Base-by-base conservation (phyloP, 352 stramenopile genomes). In the Phytopythium sindhum region DNA sequence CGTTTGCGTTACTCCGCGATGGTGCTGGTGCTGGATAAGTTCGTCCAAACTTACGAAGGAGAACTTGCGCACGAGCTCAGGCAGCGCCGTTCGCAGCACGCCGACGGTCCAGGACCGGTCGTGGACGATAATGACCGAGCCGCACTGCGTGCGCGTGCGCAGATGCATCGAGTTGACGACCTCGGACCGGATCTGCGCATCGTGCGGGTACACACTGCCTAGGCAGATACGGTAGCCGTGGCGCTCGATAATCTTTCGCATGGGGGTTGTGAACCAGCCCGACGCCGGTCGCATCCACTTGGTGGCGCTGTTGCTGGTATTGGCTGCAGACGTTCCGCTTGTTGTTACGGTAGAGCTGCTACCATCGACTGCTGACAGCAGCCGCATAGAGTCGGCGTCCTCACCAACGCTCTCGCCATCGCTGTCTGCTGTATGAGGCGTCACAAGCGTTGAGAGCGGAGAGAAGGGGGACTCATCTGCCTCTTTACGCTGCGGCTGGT, bases 171-270 rank as follows among this genome's bases (percentile, higher is more conserved):
- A 77, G 47, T 95, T 95, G 26, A 95, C 33, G 2, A 63, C 59
- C 64, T 90, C 78, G 2, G 73, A 85, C 61, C 80, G 81, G 69
- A 95, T 92, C 68, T 95, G 87, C 26, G 87, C 87, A 61, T 95
- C 87, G 61, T 95, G 87, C 4, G 87, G 87, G 64, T 95, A 95
- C 28, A 95, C 87, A 62, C 83, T 94, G 39, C 87, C 87, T 57
- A 95, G 75, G 67, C 83, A 93, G 55, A 95, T 92, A 23, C 86
- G 75, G 63, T 95, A 95, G n/a, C 85, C 84, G 65, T 95, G 75
- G 33, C 81, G 77, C 58, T 75, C 58, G 29, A 83, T 73, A 58
- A 95, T 80, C 54, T 89, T 75, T 44, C 81, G 73, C 87, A 95
- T 94, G 62, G 72, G 74, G 24, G 78, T 80, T 64, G 84, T 94